These are phyloP conservation scores for Dipteronia sinensis DNA, from an alignment of 345 rosid species.

Conservation along the genomic window DNA sequence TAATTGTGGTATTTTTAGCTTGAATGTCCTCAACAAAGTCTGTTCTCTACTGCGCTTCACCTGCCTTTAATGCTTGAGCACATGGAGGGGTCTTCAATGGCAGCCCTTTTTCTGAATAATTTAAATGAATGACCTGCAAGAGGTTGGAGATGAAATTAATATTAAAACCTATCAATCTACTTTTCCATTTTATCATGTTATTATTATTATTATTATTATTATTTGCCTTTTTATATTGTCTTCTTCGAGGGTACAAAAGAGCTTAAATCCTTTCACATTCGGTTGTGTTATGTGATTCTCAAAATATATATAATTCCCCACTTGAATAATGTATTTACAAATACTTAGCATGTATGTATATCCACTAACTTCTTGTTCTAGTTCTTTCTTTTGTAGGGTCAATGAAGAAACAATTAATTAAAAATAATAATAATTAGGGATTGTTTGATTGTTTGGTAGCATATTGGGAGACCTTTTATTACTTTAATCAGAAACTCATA, in stretches of 20 bases:
- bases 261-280: conserved; percentile 22
- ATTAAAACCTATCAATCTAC: conserved; percentile 33
- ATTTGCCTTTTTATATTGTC: conserved; percentile 11
- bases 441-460: not conserved
- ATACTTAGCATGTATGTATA: conserved; percentile 7
- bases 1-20: conserved; percentile 15
- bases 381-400: conserved; percentile 1
- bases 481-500: not conserved
- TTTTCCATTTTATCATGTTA: conserved; percentile 3
- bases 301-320: conserved; percentile 2
- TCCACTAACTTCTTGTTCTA: conserved; percentile 1
- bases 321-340: not conserved
- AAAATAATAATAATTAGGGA: not conserved
- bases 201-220: too few species aligned
- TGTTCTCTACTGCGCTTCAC: conserved; percentile 28
- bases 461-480: not conserved
- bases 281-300: conserved; percentile 21
- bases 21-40: conserved; percentile 28
- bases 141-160: conserved; percentile 29
- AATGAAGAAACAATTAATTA: not conserved
- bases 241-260: conserved; percentile 19
- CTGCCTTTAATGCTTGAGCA: conserved; percentile 54
- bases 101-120: conserved; percentile 36
- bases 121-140: conserved; percentile 44
- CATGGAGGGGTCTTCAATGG: conserved; percentile 60